These are phyloP conservation scores for Candida ovalis DNA, from an alignment of 805 yeast species.

Conservation along the genomic window DNA sequence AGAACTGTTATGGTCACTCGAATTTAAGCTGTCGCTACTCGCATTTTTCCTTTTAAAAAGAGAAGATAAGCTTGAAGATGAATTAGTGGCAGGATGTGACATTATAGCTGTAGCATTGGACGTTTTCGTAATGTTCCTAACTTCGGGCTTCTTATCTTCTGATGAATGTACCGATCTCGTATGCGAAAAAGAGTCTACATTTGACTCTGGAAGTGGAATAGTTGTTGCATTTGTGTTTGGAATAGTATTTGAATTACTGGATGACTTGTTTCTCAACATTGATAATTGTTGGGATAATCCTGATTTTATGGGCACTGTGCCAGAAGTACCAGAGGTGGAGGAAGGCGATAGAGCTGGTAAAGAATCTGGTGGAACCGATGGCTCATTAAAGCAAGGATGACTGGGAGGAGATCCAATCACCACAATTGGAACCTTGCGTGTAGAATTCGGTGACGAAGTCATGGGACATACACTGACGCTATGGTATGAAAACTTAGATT, in stretches of 20 bases:
- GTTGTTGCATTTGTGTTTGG: neutral
- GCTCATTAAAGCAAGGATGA: neutral
- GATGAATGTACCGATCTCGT: neutral
- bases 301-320: constrained; percentile 9
- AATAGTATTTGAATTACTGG: neutral
- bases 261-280: constrained; percentile 8
- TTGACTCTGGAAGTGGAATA: neutral
- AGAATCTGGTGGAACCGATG: neutral
- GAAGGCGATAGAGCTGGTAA: neutral
- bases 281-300: constrained; percentile 11
- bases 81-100: neutral
- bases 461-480: neutral
- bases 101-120: neutral
- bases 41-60: constrained; percentile 4
- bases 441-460: neutral
- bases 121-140: neutral
- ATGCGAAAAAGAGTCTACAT: neutral
- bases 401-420: neutral
- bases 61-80: neutral
- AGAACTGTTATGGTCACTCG: constrained; percentile 10
- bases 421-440: neutral
- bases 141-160: neutral
- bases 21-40: constrained; percentile 8
- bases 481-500: too few species aligned
- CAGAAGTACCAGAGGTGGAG: neutral